These are phyloP conservation scores for Spathaspora passalidarum DNA, from an alignment of 805 yeast species.

Conservation along the genomic window DNA sequence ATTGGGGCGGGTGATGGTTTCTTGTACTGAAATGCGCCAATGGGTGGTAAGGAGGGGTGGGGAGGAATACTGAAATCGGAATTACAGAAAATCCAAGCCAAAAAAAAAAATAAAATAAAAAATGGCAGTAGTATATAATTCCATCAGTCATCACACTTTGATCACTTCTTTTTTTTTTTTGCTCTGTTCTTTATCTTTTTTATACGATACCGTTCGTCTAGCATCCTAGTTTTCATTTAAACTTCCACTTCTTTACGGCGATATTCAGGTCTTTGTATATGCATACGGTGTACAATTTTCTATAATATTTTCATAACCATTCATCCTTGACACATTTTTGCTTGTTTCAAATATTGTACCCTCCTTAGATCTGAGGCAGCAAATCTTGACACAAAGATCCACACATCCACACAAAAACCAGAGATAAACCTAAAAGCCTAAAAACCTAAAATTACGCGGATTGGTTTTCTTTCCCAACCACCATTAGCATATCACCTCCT, in stretches of 20 bases:
- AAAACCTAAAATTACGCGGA: neutral
- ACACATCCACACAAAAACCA: neutral
- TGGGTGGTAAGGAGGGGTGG: too few species aligned
- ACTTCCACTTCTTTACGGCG: too few species aligned
- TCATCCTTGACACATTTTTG: neutral
- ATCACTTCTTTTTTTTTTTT: neutral
- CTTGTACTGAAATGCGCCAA: too few species aligned
- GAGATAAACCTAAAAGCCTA: neutral
- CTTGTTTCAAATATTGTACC: neutral
- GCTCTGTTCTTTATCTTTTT: neutral
- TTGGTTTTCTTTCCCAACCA: neutral
- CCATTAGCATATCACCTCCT: neutral
- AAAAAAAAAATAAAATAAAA: neutral
- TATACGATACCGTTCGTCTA: neutral
- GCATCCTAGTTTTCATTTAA: neutral
- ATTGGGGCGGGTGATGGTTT: neutral
- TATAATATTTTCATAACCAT: neutral
- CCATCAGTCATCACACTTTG: neutral
- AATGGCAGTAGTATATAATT: neutral
- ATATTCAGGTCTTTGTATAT: neutral
- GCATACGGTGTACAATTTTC: neutral
- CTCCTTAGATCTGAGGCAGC: neutral
- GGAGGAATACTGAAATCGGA: neutral
- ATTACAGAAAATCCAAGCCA: neutral
- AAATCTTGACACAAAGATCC: slow-evolving; percentile 1